Conservation (phyloP, 2,329 filamentous ascomycete species). For the Cryphonectria japonica region DNA sequence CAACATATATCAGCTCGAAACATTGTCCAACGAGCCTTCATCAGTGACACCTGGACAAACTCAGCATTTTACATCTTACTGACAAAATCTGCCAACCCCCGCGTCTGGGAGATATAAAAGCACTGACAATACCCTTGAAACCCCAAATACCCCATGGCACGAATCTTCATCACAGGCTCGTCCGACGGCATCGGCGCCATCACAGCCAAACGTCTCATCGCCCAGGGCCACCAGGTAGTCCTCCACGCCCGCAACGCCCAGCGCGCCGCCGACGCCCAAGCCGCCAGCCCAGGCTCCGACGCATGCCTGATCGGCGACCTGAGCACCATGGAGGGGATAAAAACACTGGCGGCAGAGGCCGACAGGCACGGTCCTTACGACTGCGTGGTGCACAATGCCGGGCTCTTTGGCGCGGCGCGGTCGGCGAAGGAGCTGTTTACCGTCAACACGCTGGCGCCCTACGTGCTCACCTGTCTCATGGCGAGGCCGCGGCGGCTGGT, state of each 20-base stretch:
- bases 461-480: conserved; percentile 57
- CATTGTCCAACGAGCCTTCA: background rate
- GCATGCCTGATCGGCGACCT: conserved; percentile 58
- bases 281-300: conserved; percentile 53
- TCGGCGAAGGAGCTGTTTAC: conserved; percentile 47
- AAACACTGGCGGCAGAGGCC: conserved; percentile 53
- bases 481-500: conserved; percentile 52
- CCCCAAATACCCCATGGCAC: conserved; percentile 31
- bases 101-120: no score
- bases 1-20: background rate
- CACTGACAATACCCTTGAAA: no score
- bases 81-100: no score
- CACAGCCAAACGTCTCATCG: conserved; percentile 53
- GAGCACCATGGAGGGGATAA: conserved; percentile 53
- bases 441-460: conserved; percentile 62
- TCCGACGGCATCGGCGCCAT: conserved; percentile 59
- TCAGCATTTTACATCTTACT: background rate
- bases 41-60: background rate
- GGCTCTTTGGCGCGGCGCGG: conserved; percentile 49
- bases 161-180: conserved; percentile 56
- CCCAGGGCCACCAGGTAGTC: conserved; percentile 57
- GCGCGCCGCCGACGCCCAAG: conserved; percentile 52
- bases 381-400: conserved; percentile 60
- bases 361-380: conserved; percentile 56
- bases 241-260: conserved; percentile 60